Percentiles rank a stretch among this genome's conserved stretches.
phyloP scores from a whole-genome alignment of 345 rosid genomes.

The Adansonia digitata region DNA sequence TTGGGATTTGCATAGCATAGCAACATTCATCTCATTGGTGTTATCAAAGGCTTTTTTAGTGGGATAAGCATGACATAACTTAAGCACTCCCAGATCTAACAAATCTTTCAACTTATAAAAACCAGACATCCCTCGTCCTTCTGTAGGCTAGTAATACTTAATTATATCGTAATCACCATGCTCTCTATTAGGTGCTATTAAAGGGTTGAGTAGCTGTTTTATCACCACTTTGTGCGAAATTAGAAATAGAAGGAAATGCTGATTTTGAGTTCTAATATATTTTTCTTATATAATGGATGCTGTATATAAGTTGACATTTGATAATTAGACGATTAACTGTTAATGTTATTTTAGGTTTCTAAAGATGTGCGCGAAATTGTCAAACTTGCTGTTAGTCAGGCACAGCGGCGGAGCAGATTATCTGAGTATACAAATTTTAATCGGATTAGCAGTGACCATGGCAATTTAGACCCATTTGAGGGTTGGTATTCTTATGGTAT shows the following conservation, averaged over 20 bases:
- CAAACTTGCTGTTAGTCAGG: conserved; percentile 79
- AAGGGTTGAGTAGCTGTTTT: neutral
- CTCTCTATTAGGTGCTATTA: neutral
- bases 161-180: neutral
- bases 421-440: conserved; percentile 67
- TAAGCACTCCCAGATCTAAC: neutral
- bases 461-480: conserved; percentile 75
- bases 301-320: neutral
- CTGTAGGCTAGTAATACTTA: neutral
- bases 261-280: neutral
- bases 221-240: conserved; percentile 2
- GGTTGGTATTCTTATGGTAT: conserved; percentile 38
- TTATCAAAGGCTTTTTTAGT: neutral
- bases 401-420: conserved; percentile 58
- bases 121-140: neutral
- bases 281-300: neutral
- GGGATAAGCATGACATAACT: neutral
- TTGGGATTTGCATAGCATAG: neutral
- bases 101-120: neutral
- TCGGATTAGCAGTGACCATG: conserved; percentile 58
- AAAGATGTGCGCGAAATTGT: conserved; percentile 74
- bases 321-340: neutral
- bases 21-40: neutral
- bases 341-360: conserved; percentile 50
- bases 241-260: neutral